Evolutionary conservation across 495 filamentous ascomycete species (phyloP).

Genomic region (Ascodesmis nigricans): DNA sequence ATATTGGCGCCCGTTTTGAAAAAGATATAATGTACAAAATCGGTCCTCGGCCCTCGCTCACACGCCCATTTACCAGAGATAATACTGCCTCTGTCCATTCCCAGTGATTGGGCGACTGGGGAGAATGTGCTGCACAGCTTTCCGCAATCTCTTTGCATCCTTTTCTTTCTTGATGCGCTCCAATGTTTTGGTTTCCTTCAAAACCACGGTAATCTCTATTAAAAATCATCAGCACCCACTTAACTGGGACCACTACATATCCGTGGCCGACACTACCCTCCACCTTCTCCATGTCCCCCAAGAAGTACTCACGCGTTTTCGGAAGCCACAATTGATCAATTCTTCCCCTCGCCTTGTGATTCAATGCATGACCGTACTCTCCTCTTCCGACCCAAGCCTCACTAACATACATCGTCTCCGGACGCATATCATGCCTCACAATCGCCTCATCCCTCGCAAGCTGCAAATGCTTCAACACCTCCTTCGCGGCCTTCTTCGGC

Average conservation of each 20-base stretch:
- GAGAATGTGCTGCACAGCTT: conserved; percentile 62
- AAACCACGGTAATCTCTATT: conserved; percentile 48
- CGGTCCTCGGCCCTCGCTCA: background rate
- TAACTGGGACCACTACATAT: background rate
- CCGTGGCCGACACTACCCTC: too few species aligned
- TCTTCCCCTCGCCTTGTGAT: conserved; percentile 47
- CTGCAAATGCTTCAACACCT: conserved; percentile 55
- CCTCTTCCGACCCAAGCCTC: conserved; percentile 83
- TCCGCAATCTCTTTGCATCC: conserved; percentile 43
- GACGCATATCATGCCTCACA: conserved; percentile 63
- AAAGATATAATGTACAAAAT: too few species aligned
- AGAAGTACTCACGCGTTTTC: conserved; percentile 40
- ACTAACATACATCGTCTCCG: conserved; percentile 58
- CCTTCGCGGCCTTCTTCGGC: conserved; percentile 74
- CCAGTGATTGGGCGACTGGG: conserved; percentile 58
- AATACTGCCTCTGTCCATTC: conserved; percentile 66
- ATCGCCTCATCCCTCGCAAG: conserved; percentile 57
- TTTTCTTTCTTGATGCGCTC: conserved; percentile 57
- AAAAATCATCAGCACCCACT: conserved; percentile 8
- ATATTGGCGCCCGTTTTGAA: too few species aligned
- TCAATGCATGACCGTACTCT: conserved; percentile 29
- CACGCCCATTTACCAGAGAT: background rate
- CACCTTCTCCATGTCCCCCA: background rate
- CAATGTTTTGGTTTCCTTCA: conserved; percentile 84
- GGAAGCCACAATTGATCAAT: conserved; percentile 40